Evolutionary conservation across 306 rosid species (phyloP), one percentile per base, ranked within the genome.

Genomic region (Styphnolobium japonicum): DNA sequence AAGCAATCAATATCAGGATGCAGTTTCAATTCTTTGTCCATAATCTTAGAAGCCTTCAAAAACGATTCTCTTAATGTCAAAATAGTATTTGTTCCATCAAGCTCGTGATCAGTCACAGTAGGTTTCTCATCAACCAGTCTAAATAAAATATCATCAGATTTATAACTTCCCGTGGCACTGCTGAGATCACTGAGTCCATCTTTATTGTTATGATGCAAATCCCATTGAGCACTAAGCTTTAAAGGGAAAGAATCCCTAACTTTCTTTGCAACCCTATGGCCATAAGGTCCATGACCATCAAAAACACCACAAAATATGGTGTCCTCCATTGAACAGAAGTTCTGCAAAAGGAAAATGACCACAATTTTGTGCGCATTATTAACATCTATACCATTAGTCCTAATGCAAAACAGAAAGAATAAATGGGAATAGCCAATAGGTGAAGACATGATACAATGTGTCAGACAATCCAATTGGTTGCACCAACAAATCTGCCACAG

Each of bases 241-340:
- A 89, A 53, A 76, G 98, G 98, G 55, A 94, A 92, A 70, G 87
- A 87, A 78, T 94, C 97, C 81, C 98, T 90, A 53, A 94, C 96
- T 87, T 76, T 90, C 85, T 82, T 94, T 18, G 98, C 94, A 79
- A 94, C 95, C 81, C 83, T 60, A 86, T 92, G 98, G 71, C 98
- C 98, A 82, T 52, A 61, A 72, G 97, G 98, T 74, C 98, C 98
- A 60, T 94, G 98, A 43, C 98, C 98, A 87, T 94, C 98, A 82
- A 94, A 94, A 77, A 92, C 97, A 79, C 97, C 98, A 80, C 98
- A 94, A 77, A 94, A 92, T 8, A 83, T 80, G 15, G 97, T 79
- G 60, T 77, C 91, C 22, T 83, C 83, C 81, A 66, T 94, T 52
- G 92, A 85, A 51, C 95, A 81, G 66, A 94, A 94, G 86, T 92